Evolutionary conservation across 148 eudicot species (phyloP), one percentile per base, ranked within the genome.

Genomic region (Spergularia bocconei): DNA sequence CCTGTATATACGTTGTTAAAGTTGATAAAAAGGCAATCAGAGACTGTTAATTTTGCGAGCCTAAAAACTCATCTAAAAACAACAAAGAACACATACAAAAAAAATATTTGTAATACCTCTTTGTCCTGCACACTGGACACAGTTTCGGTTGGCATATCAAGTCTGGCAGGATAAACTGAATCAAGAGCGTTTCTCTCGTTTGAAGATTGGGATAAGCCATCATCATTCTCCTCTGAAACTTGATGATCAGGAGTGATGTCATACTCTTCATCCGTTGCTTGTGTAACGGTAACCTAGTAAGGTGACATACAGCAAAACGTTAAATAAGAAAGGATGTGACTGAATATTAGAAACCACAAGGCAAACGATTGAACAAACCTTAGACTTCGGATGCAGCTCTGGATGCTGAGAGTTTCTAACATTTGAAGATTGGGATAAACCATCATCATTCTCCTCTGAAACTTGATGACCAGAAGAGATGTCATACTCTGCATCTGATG

Each of bases 371-470:
- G 29, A 55, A 29, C 9, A 74, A 29, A 91, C 97, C 97, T 88
- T 51, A 66, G 90, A 69, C 52, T 69, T 86, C 75, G 79, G 62
- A 23, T 48, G 57, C 21, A 91, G 87, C 70, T 90, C 87, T 19
- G 76, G 84, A 66, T 85, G 74, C 59, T 80, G 82, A 41, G 88
- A 85, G 67, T 91, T 29, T 29, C 36, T 29, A 2, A 0, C 36
- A 29, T 29, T 29, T 29, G 36, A 29, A 19, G 12, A 68, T 67
- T 13, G 65, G 7, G 60, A 52, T 52, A 21, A 12, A 60, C 25
- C 54, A 51, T 61, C 55, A 39, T 62, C 64, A 13, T 25, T 23
- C 39, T 65, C 68, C 64, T 65, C 66, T 19, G 60, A 65, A 78
- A 63, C 72, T 67, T 44, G 67, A 16, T 19, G 59, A 79, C 54